These are phyloP conservation scores for Hygrocybe punicea DNA, from an alignment of 768 basidiomycete species.

Conservation along the genomic window DNA sequence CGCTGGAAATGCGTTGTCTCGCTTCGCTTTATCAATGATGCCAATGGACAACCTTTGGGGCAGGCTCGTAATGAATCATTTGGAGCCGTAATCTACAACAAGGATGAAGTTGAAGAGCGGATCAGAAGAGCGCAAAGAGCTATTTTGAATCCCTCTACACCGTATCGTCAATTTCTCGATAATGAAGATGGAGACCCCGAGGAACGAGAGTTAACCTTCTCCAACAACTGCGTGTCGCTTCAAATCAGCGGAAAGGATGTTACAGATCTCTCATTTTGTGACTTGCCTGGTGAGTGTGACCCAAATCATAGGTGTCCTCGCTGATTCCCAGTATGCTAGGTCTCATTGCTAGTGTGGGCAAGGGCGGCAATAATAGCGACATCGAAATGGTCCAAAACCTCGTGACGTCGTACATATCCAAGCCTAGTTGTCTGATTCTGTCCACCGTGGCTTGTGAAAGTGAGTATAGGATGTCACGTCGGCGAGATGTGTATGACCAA, in stretches of 20 bases:
- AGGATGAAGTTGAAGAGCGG: slow-evolving; percentile 57
- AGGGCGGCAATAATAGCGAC: slow-evolving; percentile 49
- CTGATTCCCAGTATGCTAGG: slow-evolving; percentile 30
- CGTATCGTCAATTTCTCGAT: slow-evolving; percentile 36
- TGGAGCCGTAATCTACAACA: slow-evolving; percentile 48
- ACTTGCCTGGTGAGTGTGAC: slow-evolving; percentile 49
- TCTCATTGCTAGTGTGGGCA: slow-evolving; percentile 55
- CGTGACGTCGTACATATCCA: slow-evolving; percentile 55
- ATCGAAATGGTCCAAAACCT: slow-evolving; percentile 60
- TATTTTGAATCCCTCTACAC: slow-evolving; percentile 54
- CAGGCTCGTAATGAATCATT: slow-evolving; percentile 42
- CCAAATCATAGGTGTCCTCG: neutral
- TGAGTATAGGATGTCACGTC: slow-evolving; percentile 26
- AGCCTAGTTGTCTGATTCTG: slow-evolving; percentile 60
- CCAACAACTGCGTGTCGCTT: slow-evolving; percentile 53
- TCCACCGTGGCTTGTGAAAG: slow-evolving; percentile 64
- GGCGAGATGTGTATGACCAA: neutral
- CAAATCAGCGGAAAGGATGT: slow-evolving; percentile 58
- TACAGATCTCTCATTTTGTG: slow-evolving; percentile 62
- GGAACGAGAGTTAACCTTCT: slow-evolving; percentile 42
- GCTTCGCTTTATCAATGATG: slow-evolving; percentile 44
- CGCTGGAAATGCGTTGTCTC: slow-evolving; percentile 53
- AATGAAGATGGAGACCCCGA: slow-evolving; percentile 30
- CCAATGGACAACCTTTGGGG: slow-evolving; percentile 36
- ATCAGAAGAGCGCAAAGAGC: slow-evolving; percentile 65